A percentile compares a stretch with the other conserved stretches of the same genome.
phyloP scores from a whole-genome alignment of 108 stramenopile species.

The Cyclotella cryptica region DNA sequence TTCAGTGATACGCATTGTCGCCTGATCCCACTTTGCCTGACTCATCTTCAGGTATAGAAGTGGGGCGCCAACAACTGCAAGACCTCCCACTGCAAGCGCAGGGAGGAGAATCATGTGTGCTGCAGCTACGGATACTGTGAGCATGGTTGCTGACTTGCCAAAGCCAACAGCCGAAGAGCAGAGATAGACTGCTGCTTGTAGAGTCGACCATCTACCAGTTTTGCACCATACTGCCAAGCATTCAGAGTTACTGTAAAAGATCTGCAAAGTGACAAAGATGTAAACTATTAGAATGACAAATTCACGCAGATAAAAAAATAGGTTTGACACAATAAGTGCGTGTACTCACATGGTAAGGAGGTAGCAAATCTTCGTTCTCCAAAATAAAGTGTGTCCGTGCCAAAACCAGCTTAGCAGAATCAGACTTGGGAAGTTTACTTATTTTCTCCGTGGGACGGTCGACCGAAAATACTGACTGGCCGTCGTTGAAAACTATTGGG shows the following conservation, averaged over 20 bases:
- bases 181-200: slow-evolving; percentile 58
- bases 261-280: not conserved
- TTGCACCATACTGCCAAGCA: slow-evolving; percentile 63
- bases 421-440: slow-evolving; percentile 46
- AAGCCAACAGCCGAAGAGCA: slow-evolving; percentile 46
- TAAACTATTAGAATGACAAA: not conserved
- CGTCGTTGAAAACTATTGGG: slow-evolving; percentile 28
- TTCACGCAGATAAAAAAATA: not conserved
- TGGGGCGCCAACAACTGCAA: slow-evolving; percentile 51
- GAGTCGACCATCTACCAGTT: slow-evolving; percentile 59
- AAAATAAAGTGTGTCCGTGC: slow-evolving; percentile 55
- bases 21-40: slow-evolving; percentile 52
- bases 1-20: slow-evolving; percentile 47
- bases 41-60: slow-evolving; percentile 45
- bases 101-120: slow-evolving; percentile 53
- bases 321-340: not conserved
- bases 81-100: slow-evolving; percentile 47
- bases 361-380: slow-evolving; percentile 55
- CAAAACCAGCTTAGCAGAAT: slow-evolving; percentile 57
- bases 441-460: slow-evolving; percentile 30
- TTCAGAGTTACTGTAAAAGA: slow-evolving; percentile 56
- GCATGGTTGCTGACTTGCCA: slow-evolving; percentile 55
- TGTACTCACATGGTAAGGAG: slow-evolving; percentile 54
- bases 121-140: slow-evolving; percentile 51
- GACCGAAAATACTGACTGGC: slow-evolving; percentile 54